These are phyloP conservation scores for Ascocoryne sarcoides DNA, from an alignment of 2,329 filamentous ascomycete species.

Conservation along the genomic window DNA sequence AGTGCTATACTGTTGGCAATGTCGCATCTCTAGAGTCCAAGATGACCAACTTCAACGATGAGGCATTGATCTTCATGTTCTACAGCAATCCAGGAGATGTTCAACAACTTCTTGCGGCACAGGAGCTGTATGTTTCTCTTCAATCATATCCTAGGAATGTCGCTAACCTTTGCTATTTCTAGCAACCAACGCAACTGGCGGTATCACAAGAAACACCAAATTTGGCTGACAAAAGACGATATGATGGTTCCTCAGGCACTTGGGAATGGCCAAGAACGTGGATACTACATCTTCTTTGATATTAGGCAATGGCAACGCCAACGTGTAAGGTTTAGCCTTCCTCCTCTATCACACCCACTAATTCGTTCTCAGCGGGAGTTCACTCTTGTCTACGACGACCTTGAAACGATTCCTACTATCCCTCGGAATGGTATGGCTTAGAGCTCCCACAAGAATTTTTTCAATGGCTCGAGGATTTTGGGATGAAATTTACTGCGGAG, in stretches of 20 bases:
- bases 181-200: slow-evolving; percentile 58
- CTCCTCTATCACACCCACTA: background rate
- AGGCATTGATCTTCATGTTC: slow-evolving; percentile 62
- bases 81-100: slow-evolving; percentile 56
- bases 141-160: too few relatives aligned
- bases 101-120: slow-evolving; percentile 54
- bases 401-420: slow-evolving; percentile 38
- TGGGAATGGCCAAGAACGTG: slow-evolving; percentile 50
- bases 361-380: slow-evolving; percentile 43
- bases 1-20: slow-evolving; percentile 60
- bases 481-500: too few relatives aligned
- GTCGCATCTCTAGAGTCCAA: slow-evolving; percentile 57
- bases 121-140: slow-evolving; percentile 45
- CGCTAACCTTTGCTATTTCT: too few relatives aligned
- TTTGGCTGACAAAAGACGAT: slow-evolving; percentile 62
- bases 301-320: slow-evolving; percentile 54
- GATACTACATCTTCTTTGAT: slow-evolving; percentile 60
- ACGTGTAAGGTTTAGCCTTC: slow-evolving; percentile 39
- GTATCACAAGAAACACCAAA: slow-evolving; percentile 58
- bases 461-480: too few relatives aligned
- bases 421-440: slow-evolving; percentile 3
- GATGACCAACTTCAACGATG: slow-evolving; percentile 58
- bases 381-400: slow-evolving; percentile 51
- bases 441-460: too few relatives aligned
- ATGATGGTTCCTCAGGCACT: slow-evolving; percentile 53